Percentiles rank a stretch among this genome's conserved stretches.
Evolutionary conservation across 2,329 filamentous ascomycete species (phyloP).

Genomic region (Talaromyces sp.): DNA sequence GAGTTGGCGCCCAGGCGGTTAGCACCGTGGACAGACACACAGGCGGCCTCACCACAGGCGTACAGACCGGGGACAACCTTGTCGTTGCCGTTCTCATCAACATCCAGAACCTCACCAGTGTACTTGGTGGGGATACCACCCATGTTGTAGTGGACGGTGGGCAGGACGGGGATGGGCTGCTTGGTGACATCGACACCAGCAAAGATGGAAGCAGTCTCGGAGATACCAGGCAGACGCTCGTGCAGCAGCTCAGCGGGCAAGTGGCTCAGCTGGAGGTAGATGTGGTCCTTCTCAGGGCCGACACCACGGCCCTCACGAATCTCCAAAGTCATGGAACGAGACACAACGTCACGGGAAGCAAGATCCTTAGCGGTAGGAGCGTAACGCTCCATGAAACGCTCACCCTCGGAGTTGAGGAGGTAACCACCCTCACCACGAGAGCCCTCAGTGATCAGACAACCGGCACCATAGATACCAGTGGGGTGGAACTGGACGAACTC

Average conservation of each 20-base stretch:
- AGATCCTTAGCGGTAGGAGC: conserved; percentile 98
- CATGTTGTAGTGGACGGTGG: conserved; percentile 99
- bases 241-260: conserved; percentile 88
- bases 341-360: conserved; percentile 93
- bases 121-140: conserved; percentile 97
- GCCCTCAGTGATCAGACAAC: conserved; percentile 96
- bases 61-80: conserved; percentile 93
- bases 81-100: conserved; percentile 84
- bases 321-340: conserved; percentile 96
- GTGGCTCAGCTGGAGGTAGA: conserved; percentile 97
- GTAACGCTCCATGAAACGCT: conserved; percentile 99
- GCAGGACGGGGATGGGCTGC: conserved; percentile 93
- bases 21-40: conserved; percentile 96
- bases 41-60: conserved; percentile 95
- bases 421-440: conserved; percentile 98
- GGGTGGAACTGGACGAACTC: conserved; percentile 99
- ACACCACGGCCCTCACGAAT: conserved; percentile 97
- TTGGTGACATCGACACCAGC: conserved; percentile 95
- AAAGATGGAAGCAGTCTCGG: conserved; percentile 97
- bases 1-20: conserved; percentile 99
- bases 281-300: conserved; percentile 95
- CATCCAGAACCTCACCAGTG: conserved; percentile 91
- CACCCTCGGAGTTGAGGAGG: conserved; percentile 94
- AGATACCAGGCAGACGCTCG: conserved; percentile 97
- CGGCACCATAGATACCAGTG: conserved; percentile 97